Percentiles rank a stretch among this genome's conserved stretches.
Conservation (phyloP, 352 stramenopile species). For the Aphanomyces stellatus region DNA sequence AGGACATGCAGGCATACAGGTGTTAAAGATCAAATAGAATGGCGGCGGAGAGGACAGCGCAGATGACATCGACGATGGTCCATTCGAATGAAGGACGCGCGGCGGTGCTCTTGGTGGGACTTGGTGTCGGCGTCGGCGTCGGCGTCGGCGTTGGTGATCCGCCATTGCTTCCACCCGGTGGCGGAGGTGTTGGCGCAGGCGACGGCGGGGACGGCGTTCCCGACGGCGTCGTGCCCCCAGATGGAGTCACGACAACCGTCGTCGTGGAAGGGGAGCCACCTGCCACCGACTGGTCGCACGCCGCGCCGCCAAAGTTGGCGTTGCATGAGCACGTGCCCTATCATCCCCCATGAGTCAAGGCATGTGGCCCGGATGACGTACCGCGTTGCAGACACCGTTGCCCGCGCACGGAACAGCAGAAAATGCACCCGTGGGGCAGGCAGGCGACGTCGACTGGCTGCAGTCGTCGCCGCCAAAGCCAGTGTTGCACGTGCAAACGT, state of each 20-base stretch:
- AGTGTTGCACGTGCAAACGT: conserved; percentile 2
- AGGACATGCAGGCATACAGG: too few species aligned
- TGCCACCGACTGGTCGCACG: not conserved
- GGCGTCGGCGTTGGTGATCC: not conserved
- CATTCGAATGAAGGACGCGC: not conserved
- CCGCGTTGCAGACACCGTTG: not conserved
- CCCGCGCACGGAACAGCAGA: not conserved
- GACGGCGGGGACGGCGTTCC: not conserved
- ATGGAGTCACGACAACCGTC: not conserved
- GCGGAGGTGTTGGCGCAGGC: not conserved
- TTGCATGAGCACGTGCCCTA: conserved; percentile 6
- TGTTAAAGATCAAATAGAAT: too few species aligned
- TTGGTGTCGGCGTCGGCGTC: not conserved
- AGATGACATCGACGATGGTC: not conserved
- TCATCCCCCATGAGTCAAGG: not conserved
- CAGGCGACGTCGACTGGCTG: not conserved
- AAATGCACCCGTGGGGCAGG: not conserved
- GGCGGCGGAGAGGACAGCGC: too few species aligned
- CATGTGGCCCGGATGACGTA: not conserved
- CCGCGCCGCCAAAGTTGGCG: not conserved
- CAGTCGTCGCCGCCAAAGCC: conserved; percentile 12
- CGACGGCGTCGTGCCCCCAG: not conserved
- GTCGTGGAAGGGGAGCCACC: not conserved
- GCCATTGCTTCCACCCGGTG: not conserved
- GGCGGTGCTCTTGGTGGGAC: not conserved